phyloP scores from a whole-genome alignment of 306 rosid genomes.

The Cucurbita argyrosperma region DNA sequence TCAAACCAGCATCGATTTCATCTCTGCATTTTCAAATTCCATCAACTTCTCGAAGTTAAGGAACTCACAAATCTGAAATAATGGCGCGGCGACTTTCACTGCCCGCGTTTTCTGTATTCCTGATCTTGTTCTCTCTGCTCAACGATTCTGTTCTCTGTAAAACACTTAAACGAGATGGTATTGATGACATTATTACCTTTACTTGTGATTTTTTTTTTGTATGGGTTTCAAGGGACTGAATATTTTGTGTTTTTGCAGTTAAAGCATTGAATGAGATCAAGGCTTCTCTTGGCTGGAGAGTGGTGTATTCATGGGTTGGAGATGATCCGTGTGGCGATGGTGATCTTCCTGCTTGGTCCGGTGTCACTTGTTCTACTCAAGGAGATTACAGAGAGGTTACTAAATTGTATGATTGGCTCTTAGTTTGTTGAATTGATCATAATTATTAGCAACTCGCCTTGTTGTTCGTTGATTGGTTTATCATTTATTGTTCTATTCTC shows the following conservation, averaged over 20 bases:
- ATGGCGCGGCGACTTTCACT: slow-evolving; percentile 39
- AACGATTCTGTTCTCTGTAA: slow-evolving; percentile 38
- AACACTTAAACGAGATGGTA: slow-evolving; percentile 97
- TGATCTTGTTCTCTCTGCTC: slow-evolving; percentile 24
- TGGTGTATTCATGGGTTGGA: slow-evolving; percentile 97
- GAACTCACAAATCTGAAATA: slow-evolving; percentile 1
- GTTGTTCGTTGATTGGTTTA: neutral
- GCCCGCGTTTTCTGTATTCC: slow-evolving; percentile 17
- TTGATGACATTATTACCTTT: slow-evolving; percentile 2
- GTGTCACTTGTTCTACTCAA: slow-evolving; percentile 89
- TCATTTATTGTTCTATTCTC: neutral
- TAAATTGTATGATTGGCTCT: slow-evolving; percentile 44
- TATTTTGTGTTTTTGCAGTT: slow-evolving; percentile 30
- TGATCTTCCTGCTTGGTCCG: slow-evolving; percentile 95
- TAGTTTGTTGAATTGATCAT: neutral
- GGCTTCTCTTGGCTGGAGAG: slow-evolving; percentile 98
- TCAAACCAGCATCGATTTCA: neutral
- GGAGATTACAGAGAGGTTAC: slow-evolving; percentile 97
- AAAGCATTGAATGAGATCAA: slow-evolving; percentile 96
- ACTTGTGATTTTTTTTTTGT: neutral
- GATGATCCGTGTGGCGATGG: slow-evolving; percentile 99
- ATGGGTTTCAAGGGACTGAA: neutral
- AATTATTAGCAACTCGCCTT: neutral
- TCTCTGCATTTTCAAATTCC: neutral
- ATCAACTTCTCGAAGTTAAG: neutral